phyloP scores from a whole-genome alignment of 768 basidiomycete genomes.

The Boletus patriciae region DNA sequence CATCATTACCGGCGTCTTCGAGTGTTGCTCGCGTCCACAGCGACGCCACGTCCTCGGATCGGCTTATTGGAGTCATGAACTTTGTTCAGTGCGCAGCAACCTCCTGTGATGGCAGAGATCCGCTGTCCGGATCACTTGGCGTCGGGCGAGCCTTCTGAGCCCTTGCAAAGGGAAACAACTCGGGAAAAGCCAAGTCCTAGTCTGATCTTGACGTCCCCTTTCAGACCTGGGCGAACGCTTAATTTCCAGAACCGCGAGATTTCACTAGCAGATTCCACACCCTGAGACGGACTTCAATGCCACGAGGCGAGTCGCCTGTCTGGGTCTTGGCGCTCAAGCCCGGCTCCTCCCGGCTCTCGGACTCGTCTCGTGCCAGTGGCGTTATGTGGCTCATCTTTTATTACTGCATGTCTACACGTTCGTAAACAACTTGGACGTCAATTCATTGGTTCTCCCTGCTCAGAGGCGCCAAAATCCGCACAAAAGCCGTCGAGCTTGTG shows the following conservation, averaged over 20 bases:
- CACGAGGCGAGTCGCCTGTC: not conserved
- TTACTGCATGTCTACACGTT: not conserved
- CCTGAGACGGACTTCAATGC: not conserved
- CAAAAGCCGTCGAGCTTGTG: not conserved
- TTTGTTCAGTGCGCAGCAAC: not conserved
- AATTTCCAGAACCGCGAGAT: constrained; percentile 3
- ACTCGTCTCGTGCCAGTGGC: constrained; percentile 13
- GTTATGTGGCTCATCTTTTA: constrained; percentile 22
- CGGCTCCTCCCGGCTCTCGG: not conserved
- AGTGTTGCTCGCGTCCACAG: not conserved
- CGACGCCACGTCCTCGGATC: constrained; percentile 2
- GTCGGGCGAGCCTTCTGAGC: not conserved
- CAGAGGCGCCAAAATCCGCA: not conserved
- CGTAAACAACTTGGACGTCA: not conserved
- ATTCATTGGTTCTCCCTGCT: not conserved
- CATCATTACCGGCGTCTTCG: not conserved
- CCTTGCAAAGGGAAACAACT: not conserved
- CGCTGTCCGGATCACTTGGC: not conserved
- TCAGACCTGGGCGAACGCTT: not conserved
- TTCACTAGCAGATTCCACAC: not conserved
- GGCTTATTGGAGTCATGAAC: not conserved
- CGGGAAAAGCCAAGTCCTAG: not conserved
- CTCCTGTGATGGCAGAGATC: not conserved
- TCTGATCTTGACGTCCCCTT: not conserved
- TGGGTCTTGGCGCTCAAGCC: no score